These are phyloP conservation scores for Pythium plurisporium DNA, from an alignment of 352 stramenopile species.

Conservation along the genomic window DNA sequence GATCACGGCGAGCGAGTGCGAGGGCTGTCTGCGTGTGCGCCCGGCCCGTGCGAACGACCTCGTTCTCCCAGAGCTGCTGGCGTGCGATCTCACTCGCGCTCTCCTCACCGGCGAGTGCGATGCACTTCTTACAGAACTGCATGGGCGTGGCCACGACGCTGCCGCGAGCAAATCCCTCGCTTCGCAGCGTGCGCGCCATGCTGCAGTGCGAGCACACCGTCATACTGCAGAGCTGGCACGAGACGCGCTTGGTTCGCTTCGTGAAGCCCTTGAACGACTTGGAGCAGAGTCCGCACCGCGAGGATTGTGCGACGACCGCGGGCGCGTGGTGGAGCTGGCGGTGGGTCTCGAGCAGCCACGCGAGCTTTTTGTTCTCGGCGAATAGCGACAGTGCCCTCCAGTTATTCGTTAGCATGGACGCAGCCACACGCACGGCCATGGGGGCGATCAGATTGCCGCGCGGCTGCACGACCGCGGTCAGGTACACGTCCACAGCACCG, in stretches of 20 bases:
- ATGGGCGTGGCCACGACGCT: conserved; percentile 34
- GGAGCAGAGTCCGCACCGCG: conserved; percentile 20
- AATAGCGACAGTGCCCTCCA: conserved; percentile 18
- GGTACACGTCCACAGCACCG: conserved; percentile 25
- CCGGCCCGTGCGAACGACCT: conserved; percentile 22
- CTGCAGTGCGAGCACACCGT: conserved; percentile 22
- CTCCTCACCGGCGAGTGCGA: conserved; percentile 45
- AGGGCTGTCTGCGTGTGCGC: conserved; percentile 20
- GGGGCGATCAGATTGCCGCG: conserved; percentile 14
- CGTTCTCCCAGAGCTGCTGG: conserved; percentile 45
- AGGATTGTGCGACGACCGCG: background rate
- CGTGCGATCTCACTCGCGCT: conserved; percentile 56
- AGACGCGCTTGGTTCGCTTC: conserved; percentile 5
- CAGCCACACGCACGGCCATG: conserved; percentile 7
- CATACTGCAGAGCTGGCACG: conserved; percentile 21
- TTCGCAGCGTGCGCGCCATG: conserved; percentile 18
- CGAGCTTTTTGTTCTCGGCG: conserved; percentile 28
- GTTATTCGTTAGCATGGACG: conserved; percentile 11
- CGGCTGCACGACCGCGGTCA: conserved; percentile 22
- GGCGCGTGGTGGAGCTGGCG: conserved; percentile 13
- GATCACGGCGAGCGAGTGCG: conserved; percentile 10
- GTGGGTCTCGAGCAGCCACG: conserved; percentile 26
- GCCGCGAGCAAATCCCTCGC: conserved; percentile 8
- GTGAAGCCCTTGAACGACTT: conserved; percentile 22
- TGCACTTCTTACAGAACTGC: conserved; percentile 65